phyloP scores from a whole-genome alignment of 2,329 filamentous ascomycete species.

The Camptophora hylomeconis region DNA sequence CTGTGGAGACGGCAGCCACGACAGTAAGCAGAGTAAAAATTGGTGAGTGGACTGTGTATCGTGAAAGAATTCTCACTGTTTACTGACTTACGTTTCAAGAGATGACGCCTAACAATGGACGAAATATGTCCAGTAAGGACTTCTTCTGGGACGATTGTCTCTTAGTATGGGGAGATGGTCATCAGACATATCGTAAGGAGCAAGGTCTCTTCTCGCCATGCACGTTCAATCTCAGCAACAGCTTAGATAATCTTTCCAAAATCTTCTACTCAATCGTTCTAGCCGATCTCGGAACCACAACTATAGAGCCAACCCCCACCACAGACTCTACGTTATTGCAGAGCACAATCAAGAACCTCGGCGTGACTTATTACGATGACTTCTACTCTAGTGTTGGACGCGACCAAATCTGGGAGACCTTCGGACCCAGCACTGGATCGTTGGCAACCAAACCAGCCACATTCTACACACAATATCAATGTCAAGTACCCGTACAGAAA shows the following conservation, averaged over 20 bases:
- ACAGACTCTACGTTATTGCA: constrained; percentile 5
- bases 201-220: neutral
- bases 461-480: constrained; percentile 7
- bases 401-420: neutral
- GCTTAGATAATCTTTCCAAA: constrained; percentile 8
- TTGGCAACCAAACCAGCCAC: constrained; percentile 5
- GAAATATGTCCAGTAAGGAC: too few relatives aligned
- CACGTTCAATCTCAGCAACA: constrained; percentile 5
- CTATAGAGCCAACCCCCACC: constrained; percentile 5
- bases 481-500: constrained; percentile 9
- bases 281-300: constrained; percentile 8
- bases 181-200: neutral
- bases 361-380: too few relatives aligned
- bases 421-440: too few relatives aligned
- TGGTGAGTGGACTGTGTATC: too few relatives aligned
- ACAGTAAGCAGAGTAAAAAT: too few relatives aligned
- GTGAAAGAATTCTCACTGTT: constrained; percentile 1
- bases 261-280: constrained; percentile 9
- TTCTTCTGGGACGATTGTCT: too few relatives aligned
- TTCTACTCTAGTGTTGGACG: neutral
- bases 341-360: neutral
- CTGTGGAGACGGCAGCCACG: too few relatives aligned
- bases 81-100: neutral
- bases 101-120: neutral
- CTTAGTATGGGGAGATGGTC: too few relatives aligned